phyloP scores from a whole-genome alignment of 2,329 filamentous ascomycete genomes.

The Ceratocystis harringtonii region DNA sequence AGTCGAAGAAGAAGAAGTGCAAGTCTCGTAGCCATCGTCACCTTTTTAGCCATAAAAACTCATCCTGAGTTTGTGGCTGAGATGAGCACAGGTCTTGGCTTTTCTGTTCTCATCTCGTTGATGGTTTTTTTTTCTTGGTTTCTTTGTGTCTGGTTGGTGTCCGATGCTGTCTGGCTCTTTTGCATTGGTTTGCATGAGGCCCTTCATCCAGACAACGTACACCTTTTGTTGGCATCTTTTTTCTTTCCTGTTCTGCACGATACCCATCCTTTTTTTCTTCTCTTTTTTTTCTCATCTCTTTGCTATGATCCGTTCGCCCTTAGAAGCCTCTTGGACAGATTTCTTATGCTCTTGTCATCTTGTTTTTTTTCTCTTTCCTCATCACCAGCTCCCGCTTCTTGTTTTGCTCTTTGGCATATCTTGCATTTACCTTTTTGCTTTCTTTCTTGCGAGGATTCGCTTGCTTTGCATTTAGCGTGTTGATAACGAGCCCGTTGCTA shows the following conservation, averaged over 20 bases:
- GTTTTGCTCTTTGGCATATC: constrained; percentile 6
- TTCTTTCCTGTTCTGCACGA: constrained; percentile 6
- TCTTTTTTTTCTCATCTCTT: background rate
- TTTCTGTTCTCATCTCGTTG: background rate
- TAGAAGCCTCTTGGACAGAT: background rate
- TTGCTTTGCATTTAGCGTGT: constrained; percentile 22
- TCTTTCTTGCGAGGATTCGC: constrained; percentile 19
- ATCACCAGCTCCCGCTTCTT: background rate
- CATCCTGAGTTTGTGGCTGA: constrained; percentile 19
- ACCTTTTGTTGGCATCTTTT: background rate
- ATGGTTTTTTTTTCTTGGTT: too few relatives aligned
- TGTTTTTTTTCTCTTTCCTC: constrained; percentile 8
- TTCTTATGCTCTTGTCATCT: constrained; percentile 4
- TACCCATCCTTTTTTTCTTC: background rate
- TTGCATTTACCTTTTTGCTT: background rate
- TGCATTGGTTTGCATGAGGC: background rate
- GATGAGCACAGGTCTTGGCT: background rate
- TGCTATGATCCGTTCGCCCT: constrained; percentile 5
- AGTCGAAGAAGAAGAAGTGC: constrained; percentile 50
- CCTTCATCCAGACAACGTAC: background rate
- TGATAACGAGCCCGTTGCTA: constrained; percentile 21
- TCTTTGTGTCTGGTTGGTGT: background rate
- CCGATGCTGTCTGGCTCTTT: background rate
- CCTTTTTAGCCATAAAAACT: constrained; percentile 45
- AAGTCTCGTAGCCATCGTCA: constrained; percentile 56